Conservation (phyloP, 345 rosid genomes). For the Passiflora organensis region DNA sequence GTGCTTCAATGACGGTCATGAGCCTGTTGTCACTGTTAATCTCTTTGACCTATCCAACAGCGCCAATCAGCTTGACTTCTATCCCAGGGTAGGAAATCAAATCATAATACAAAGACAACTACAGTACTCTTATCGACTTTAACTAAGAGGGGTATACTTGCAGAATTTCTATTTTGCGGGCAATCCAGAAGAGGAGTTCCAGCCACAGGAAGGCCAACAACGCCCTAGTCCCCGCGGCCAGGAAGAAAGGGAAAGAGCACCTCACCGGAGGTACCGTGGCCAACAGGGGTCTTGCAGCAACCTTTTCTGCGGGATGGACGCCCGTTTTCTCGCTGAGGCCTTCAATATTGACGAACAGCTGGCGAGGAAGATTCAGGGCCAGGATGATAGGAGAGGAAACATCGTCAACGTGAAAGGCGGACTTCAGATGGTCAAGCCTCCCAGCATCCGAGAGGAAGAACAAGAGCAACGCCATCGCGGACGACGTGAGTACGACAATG, state of each 20-base stretch:
- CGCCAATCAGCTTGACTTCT: constrained; percentile 63
- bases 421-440: constrained; percentile 34
- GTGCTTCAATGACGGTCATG: constrained; percentile 51
- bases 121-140: neutral
- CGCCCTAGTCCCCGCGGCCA: neutral
- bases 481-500: constrained; percentile 32
- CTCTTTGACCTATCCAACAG: constrained; percentile 34
- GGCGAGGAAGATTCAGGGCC: constrained; percentile 45
- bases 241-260: neutral
- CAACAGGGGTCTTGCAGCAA: constrained; percentile 29
- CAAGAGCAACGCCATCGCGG: neutral
- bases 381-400: constrained; percentile 45
- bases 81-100: constrained; percentile 38
- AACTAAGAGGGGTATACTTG: too few relatives aligned
- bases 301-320: constrained; percentile 52
- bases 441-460: constrained; percentile 15
- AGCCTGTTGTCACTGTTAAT: constrained; percentile 34
- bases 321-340: constrained; percentile 46
- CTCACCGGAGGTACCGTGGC: constrained; percentile 14
- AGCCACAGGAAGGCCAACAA: neutral
- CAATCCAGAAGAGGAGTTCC: constrained; percentile 44
- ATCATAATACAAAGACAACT: neutral
- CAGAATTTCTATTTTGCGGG: constrained; percentile 70
- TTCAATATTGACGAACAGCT: constrained; percentile 44
- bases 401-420: constrained; percentile 49